phyloP scores from a whole-genome alignment of 371 early-diverging fungal genomes.

The Dichotomocladium elegans region DNA sequence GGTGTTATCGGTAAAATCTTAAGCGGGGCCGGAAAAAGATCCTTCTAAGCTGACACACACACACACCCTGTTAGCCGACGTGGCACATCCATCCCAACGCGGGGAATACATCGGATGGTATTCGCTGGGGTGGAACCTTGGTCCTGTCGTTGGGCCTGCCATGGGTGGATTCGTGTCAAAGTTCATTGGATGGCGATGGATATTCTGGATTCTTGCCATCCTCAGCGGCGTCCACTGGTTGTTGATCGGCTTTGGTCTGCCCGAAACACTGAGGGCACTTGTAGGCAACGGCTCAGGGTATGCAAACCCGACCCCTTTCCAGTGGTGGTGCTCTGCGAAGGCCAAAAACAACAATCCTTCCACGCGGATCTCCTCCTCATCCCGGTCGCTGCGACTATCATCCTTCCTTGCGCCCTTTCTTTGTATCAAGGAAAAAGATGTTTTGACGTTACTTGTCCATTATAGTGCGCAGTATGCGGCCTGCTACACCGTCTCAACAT shows the following conservation, averaged over 20 bases:
- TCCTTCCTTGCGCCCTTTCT: constrained; percentile 13
- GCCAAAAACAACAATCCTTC: background rate
- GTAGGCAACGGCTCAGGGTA: constrained; percentile 44
- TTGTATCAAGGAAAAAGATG: constrained; percentile 32
- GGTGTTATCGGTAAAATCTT: constrained; percentile 57
- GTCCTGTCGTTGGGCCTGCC: constrained; percentile 19
- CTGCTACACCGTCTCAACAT: constrained; percentile 27
- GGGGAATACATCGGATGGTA: constrained; percentile 18
- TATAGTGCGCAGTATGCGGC: constrained; percentile 34
- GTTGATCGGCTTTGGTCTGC: constrained; percentile 19
- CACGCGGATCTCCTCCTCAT: background rate
- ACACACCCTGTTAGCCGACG: constrained; percentile 10
- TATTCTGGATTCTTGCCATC: constrained; percentile 34
- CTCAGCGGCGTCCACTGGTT: constrained; percentile 15
- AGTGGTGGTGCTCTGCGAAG: constrained; percentile 14
- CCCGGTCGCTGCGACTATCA: background rate
- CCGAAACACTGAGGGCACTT: constrained; percentile 46
- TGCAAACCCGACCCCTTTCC: constrained; percentile 36
- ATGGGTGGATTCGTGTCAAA: constrained; percentile 17
- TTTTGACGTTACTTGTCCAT: constrained; percentile 22
- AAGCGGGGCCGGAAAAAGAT: background rate
- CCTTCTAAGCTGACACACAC: background rate
- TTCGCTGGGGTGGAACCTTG: constrained; percentile 15
- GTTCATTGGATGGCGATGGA: constrained; percentile 26
- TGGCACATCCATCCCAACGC: constrained; percentile 13